These are phyloP conservation scores for Casuarina equisetifolia DNA, from an alignment of 306 rosid genomes.

Conservation along the genomic window DNA sequence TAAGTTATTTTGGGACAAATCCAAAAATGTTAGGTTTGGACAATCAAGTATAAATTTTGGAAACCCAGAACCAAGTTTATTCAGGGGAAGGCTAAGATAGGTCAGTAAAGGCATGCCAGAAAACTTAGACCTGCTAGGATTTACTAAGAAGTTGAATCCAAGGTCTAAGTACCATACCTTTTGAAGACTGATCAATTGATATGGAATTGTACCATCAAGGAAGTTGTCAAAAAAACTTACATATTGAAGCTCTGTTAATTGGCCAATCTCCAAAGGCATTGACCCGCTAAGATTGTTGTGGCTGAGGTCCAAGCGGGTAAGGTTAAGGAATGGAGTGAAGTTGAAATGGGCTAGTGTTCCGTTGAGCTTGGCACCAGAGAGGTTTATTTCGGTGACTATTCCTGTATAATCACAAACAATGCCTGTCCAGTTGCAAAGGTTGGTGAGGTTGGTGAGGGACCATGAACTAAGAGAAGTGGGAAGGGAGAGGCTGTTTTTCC, in stretches of 20 bases:
- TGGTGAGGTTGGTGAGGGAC: not conserved
- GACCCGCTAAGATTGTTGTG: conserved; percentile 39
- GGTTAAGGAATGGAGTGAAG: conserved; percentile 31
- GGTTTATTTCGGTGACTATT: conserved; percentile 38
- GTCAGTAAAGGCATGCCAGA: not conserved
- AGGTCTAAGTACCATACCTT: conserved; percentile 24
- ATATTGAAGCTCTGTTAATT: conserved; percentile 40
- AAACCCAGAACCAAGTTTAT: too few species aligned
- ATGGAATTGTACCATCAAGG: conserved; percentile 13
- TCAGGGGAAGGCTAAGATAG: too few species aligned
- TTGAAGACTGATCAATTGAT: too few species aligned
- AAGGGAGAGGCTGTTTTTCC: too few species aligned
- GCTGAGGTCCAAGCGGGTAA: conserved; percentile 51
- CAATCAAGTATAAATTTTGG: too few species aligned
- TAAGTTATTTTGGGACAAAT: conserved; percentile 41
- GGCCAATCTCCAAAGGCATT: conserved; percentile 35
- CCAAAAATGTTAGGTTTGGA: conserved; percentile 52
- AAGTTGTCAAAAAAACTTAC: conserved; percentile 39
- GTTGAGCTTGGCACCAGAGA: too few species aligned
- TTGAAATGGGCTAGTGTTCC: too few species aligned
- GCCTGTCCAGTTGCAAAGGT: conserved; percentile 32
- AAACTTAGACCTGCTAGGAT: conserved; percentile 46
- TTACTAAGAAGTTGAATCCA: conserved; percentile 41
- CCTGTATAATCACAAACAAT: conserved; percentile 21
- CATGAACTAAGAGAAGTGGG: too few species aligned